Evolutionary conservation across 2,329 filamentous ascomycete genomes (phyloP), one percentile per base, ranked within the genome.

Genomic region (Huntiella savannae): DNA sequence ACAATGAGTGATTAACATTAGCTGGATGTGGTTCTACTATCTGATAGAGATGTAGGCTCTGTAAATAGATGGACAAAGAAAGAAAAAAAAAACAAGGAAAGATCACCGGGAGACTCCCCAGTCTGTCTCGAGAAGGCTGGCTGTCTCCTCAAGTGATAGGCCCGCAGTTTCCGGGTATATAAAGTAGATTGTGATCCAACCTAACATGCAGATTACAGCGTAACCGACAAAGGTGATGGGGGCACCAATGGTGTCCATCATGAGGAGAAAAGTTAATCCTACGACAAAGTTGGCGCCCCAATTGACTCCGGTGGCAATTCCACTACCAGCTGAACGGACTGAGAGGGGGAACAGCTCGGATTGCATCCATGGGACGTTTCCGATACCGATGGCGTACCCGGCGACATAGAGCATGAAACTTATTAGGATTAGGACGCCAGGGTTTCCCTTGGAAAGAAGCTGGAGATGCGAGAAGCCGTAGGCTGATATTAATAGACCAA

Each of bases 301-400:
- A 56, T 75, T 95, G 5, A 83, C 92, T 4, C 78, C 79, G 5
- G 87, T 88, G 1, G 80, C 73, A 4, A 84, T 60, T 0, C 77
- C 77, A 49, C 78, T 82, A 22, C 82, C 83, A 1, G 84, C 61
- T 4, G 78, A 77, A 42, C 82, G 75, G 40, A 86, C 81, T 28
- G 70, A 69, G 41, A 87, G 67, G 1, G 86, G 82, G 57, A 95
- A 95, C 32, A 94, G 71, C 63, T 96, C 88, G 54, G 79, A 84
- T 63, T 94, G 87, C 70, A 94, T 88, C 88, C 88, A 96, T 0
- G 88, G 87, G 2, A 96, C 85, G 55, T 86, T 92, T 6, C 88
- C 88, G 2, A 96, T 69, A 2, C 88, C 88, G 1, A 87, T 67
- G 1, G 88, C 88, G 58, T 92, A 96, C 1, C 79, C 70, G 6